Evolutionary conservation across 495 filamentous ascomycete species (phyloP), one percentile per base, ranked within the genome.

Genomic region (Xylaria venustula): DNA sequence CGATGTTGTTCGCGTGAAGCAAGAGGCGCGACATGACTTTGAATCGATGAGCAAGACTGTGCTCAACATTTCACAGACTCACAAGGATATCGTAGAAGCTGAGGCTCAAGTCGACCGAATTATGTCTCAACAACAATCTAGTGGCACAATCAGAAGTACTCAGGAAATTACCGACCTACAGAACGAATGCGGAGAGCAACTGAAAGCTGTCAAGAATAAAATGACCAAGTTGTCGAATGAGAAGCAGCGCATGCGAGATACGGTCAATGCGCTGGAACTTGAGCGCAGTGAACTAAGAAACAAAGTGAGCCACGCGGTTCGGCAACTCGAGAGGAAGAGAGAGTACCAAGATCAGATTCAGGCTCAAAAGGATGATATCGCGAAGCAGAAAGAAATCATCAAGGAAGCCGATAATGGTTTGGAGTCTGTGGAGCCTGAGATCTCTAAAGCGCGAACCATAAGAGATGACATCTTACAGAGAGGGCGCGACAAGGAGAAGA

Each of bases 111-210:
- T 95, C 51, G 77, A 87, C 61, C 84, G 89, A 51, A 78, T 92
- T 28, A 77, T 83, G 11, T 82, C 83, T 7, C 90, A 92, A 59
- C 85, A 96, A 64, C 83, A 87, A 50, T 84, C 88, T 15, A 73
- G 79, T 62, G 84, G 85, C 2, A 66, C 81, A 15, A 76, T 83
- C 5, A 85, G 88, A 61, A 88, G 88, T 7, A 75, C 91, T 17
- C 88, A 97, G 51, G 90, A 96, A 62, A 90, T 98, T 60, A 90
- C 92, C 63, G 84, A 89, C 15, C 83, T 94, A 51, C 85, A 90
- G 55, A 82, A 84, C 20, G 70, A 76, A 26, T 81, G 87, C 63
- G 82, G 81, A n/a, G 91, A 92, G 60, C 85, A 89, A 67, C 78
- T 84, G 23, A 81, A 85, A 58, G 67, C 72, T n/a, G 65, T 86